These are phyloP conservation scores for Penicillium lagena DNA, from an alignment of 495 filamentous ascomycete species.

Conservation along the genomic window DNA sequence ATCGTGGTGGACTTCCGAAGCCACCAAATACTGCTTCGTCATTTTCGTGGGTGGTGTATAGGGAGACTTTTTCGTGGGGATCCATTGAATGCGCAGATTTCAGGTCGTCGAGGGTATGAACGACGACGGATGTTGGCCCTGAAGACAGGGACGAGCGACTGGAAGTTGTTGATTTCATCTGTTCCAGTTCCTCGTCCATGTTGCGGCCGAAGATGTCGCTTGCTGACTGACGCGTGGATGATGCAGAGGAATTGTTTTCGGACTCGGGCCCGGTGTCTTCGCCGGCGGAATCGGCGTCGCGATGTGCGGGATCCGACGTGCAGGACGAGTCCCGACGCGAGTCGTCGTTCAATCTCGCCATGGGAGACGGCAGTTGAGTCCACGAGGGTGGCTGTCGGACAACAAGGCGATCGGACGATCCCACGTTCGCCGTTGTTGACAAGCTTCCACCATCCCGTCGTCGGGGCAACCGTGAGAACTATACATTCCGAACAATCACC, in stretches of 20 bases:
- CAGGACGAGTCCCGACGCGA: background rate
- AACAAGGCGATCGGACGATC: no score
- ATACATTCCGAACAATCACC: no score
- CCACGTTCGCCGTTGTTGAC: no score
- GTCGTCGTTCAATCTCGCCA: background rate
- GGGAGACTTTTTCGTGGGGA: constrained; percentile 12
- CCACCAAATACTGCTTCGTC: constrained; percentile 16
- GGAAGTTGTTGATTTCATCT: constrained; percentile 27
- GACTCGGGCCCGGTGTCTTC: constrained; percentile 15
- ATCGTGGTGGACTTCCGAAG: constrained; percentile 10
- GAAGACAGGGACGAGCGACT: constrained; percentile 42
- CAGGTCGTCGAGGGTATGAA: constrained; percentile 19
- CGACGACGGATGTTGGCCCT: constrained; percentile 30
- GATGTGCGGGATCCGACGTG: background rate
- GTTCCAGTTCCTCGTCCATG: constrained; percentile 25
- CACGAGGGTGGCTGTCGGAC: no score
- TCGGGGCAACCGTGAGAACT: no score
- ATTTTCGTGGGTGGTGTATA: constrained; percentile 16
- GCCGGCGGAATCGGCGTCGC: constrained; percentile 8
- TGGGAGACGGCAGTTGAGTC: background rate
- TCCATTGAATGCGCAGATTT: constrained; percentile 12
- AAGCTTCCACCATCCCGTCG: no score
- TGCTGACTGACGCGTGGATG: constrained; percentile 28
- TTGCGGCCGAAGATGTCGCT: constrained; percentile 22
- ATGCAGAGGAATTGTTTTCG: constrained; percentile 32